Evolutionary conservation across 305 asterid genomes (phyloP).

Genomic region (Galium porrigens): DNA sequence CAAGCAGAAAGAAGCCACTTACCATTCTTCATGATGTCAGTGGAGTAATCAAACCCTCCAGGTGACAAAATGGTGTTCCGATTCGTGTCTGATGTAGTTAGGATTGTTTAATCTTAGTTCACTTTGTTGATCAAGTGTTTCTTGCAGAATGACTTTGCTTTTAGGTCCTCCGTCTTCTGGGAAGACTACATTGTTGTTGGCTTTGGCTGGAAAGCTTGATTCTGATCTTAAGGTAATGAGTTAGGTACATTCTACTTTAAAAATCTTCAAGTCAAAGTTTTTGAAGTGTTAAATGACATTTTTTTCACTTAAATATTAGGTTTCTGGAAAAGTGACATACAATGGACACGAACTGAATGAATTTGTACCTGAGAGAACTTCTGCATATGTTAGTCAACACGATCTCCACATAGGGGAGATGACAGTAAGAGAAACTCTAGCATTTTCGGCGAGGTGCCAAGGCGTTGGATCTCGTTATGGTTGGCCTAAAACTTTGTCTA

Average conservation of each 20-base stretch:
- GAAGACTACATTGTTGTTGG: conserved; percentile 46
- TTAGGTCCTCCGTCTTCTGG: conserved; percentile 69
- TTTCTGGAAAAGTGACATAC: conserved; percentile 48
- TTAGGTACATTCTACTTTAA: not conserved
- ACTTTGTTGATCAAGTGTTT: not conserved
- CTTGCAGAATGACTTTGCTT: conserved; percentile 47
- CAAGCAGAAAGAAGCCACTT: conserved; percentile 35
- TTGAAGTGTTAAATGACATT: not conserved
- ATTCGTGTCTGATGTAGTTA: not conserved
- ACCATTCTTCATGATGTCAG: conserved; percentile 54
- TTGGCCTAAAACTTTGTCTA: conserved; percentile 20
- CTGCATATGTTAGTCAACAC: conserved; percentile 66
- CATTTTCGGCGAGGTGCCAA: conserved; percentile 74
- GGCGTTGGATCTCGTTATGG: conserved; percentile 78
- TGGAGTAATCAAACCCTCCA: conserved; percentile 53
- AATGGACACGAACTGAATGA: conserved; percentile 62
- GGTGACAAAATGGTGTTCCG: conserved; percentile 18
- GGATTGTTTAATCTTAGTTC: not conserved
- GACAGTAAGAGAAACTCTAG: conserved; percentile 77
- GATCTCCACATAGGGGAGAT: conserved; percentile 67
- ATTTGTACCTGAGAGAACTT: conserved; percentile 59
- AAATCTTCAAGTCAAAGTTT: not conserved
- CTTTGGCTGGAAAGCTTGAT: conserved; percentile 75
- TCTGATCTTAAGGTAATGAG: conserved; percentile 38
- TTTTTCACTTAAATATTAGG: conserved; percentile 19